Evolutionary conservation across 306 rosid species (phyloP), one percentile per base, ranked within the genome.

Genomic region (Lablab purpureus): DNA sequence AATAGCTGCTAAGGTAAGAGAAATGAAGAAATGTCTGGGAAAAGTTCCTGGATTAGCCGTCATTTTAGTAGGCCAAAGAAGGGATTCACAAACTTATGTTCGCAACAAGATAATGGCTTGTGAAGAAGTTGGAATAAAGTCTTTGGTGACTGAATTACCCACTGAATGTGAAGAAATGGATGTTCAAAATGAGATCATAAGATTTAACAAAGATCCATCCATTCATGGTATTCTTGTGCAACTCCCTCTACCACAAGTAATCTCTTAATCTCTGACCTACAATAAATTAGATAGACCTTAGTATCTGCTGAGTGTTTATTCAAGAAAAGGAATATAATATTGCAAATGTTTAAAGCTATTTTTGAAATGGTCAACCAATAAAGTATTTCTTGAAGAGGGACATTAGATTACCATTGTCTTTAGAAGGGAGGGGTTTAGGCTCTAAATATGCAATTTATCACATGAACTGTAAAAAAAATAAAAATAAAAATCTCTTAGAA

Each of bases 201-300:
- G 85, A 68, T 92, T 86, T 78, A 89, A 89, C 78, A 82, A 51
- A 75, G 97, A 94, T 87, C 92, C 91, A 18, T 87, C 97, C 65
- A 74, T 94, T 87, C 97, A 94, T 76, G 99, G 99, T 68, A 85
- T 94, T 79, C 97, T 94, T 65, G 97, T 94, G 86, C 99, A 94
- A 86, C 99, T 94, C 86, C 99, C 99, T 82, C 91, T 92, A 45
- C 97, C 97, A 41, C 90, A 89, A 84, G 97, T 94, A 91, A 91
- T 82, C 87, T 89, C 86, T 86, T 52, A 75, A 87, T 86, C 92
- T 80, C 55, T 77, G 58, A 41, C 82, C 51, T 56, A 18, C 25
- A 37, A 12, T 45, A 43, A 76, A 69, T 74, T 58, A 0, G 58
- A 32, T 75, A 65, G 68, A 49, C 74, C 58, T 71, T 68, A 46